A percentile compares a stretch with the other conserved stretches of the same genome.
phyloP scores from a whole-genome alignment of 139 green algal species.

The Micromonas commoda region DNA sequence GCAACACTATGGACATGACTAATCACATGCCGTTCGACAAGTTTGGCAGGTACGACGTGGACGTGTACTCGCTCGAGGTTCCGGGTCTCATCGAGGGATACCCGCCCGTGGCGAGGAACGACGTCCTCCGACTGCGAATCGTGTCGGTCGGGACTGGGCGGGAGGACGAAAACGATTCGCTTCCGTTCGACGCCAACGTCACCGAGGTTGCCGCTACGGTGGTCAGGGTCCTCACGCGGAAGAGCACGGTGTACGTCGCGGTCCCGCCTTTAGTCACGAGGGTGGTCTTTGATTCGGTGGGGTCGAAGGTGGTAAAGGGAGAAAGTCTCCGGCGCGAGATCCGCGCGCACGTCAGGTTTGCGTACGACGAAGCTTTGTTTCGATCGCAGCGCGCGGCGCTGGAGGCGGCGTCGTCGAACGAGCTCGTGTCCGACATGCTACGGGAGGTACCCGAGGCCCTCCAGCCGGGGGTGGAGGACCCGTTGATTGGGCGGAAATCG shows the following conservation, averaged over 20 bases:
- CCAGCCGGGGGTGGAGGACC: neutral
- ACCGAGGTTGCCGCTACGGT: neutral
- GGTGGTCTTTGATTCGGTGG: no score
- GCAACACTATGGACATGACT: no score
- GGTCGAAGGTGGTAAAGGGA: neutral
- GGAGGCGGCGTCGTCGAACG: neutral
- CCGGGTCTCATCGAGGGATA: neutral
- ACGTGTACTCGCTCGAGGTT: neutral
- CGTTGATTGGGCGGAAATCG: neutral
- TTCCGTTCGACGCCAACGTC: neutral
- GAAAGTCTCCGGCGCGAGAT: neutral
- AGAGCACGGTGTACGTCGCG: neutral
- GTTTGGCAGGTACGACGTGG: no score
- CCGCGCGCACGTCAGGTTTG: neutral
- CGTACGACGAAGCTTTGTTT: neutral
- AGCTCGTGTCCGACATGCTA: neutral
- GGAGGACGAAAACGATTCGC: neutral
- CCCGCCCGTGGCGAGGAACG: neutral
- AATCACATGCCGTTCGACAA: no score
- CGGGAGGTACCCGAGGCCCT: neutral
- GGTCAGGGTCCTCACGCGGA: neutral
- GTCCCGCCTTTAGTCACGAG: no score
- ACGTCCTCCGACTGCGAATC: neutral
- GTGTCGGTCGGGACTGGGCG: no score
- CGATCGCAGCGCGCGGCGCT: neutral